Evolutionary conservation across 495 filamentous ascomycete genomes (phyloP), one percentile per base, ranked within the genome.

Genomic region (Sabuloglossum arenarium): DNA sequence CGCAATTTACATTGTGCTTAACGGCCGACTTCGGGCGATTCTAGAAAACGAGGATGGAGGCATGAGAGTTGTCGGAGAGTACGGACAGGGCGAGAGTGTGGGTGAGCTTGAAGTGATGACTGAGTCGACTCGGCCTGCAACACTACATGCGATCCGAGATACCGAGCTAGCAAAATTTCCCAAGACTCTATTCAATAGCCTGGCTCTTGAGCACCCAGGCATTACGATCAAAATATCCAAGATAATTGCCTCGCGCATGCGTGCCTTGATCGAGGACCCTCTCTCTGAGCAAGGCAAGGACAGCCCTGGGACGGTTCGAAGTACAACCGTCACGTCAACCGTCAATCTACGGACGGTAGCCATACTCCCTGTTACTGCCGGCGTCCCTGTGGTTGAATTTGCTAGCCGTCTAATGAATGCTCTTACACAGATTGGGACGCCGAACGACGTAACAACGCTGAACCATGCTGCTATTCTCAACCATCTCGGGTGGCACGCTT

Each of bases 171-270:
- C 93, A 42, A 96, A 94, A 58, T 93, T 98, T 58, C 91, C 91
- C 6, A 86, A 88, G 54, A 94, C 86, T 1, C 72, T 98, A 1
- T 98, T 98, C 75, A 98, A 98, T 69, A 97, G 89, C 64, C 76
- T 98, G 6, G 91, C 93, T 0, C 81, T 90, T 62, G 93, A 97
- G 65, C 93, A 98, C 64, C 90, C 93, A 6, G 93, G 88, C 19
- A 96, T 98, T 65, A 97, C 91, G 0, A 97, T 98, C 59, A 94
- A 96, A 68, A 94, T 98, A 12, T 97, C 93, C 3, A 98, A 96
- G 68, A 88, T 98, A 59, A 96, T 98, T 63, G 91, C 91, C 0
- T 86, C 89, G 39, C 79, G 93, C 10, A 98, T 97, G 91, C 76
- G 90, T 56, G 77, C 86, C 28, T 62, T 96, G 59, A 77, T 94